Evolutionary conservation across 2,329 filamentous ascomycete species (phyloP).

Genomic region (Microsporum ferrugineum): DNA sequence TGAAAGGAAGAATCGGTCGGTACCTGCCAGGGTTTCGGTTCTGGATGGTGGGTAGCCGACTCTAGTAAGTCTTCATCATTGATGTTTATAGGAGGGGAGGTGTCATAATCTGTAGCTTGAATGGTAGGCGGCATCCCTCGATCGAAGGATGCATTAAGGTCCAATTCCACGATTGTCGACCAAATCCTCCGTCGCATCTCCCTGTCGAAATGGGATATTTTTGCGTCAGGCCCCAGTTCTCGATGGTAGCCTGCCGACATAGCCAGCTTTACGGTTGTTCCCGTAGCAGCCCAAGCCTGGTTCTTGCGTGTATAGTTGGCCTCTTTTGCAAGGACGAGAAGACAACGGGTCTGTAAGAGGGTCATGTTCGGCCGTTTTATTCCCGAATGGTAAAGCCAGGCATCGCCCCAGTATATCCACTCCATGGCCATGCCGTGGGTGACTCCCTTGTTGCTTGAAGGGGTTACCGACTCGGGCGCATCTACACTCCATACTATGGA

Average conservation of each 20-base stretch:
- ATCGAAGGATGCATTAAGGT: slow-evolving; percentile 46
- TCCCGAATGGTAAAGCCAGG: slow-evolving; percentile 68
- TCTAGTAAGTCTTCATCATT: slow-evolving; percentile 40
- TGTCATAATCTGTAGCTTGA: slow-evolving; percentile 38
- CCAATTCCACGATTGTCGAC: slow-evolving; percentile 46
- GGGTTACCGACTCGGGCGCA: neutral
- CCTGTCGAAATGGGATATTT: slow-evolving; percentile 30
- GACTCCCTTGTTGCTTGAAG: neutral
- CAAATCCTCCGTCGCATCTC: slow-evolving; percentile 45
- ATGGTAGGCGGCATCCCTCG: slow-evolving; percentile 42
- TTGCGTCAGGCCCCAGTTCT: slow-evolving; percentile 23
- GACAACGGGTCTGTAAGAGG: slow-evolving; percentile 42
- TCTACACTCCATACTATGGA: slow-evolving; percentile 28
- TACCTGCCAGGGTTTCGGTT: slow-evolving; percentile 21
- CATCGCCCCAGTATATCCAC: slow-evolving; percentile 84
- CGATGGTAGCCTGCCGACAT: slow-evolving; percentile 44
- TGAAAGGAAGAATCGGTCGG: slow-evolving; percentile 31
- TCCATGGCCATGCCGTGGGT: slow-evolving; percentile 35
- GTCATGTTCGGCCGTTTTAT: slow-evolving; percentile 43
- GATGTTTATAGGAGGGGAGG: slow-evolving; percentile 39
- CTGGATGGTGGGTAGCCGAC: slow-evolving; percentile 22
- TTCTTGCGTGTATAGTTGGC: slow-evolving; percentile 43
- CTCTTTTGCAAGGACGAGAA: slow-evolving; percentile 41
- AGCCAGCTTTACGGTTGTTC: slow-evolving; percentile 41
- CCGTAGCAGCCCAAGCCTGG: slow-evolving; percentile 42